Evolutionary conservation across 2,329 filamentous ascomycete genomes (phyloP), one percentile per base, ranked within the genome.

Genomic region (Monilinia fructigena): DNA sequence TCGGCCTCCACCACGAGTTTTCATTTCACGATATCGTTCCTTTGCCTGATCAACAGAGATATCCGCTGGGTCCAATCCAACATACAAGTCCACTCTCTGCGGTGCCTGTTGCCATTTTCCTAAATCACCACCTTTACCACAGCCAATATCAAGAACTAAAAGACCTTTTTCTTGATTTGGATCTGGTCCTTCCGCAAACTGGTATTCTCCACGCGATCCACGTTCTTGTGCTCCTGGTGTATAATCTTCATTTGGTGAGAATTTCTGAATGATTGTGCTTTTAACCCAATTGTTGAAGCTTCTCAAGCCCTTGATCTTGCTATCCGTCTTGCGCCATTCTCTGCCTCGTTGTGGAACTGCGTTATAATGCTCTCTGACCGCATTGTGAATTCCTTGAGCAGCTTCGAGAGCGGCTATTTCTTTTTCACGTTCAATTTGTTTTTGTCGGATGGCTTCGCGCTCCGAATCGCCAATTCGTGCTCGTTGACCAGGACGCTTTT

Each of bases 231-330:
- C 86, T 50, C 85, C 85, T 2, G 88, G 85, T 0, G 85, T 81
- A 71, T 89, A 88, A 68, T 91, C 88, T 77, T 94, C 90, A 70
- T 89, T 88, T 0, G 91, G 90, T 5, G 92, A 92, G 79, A 97
- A 98, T 77, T 97, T 97, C 76, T 98, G 93, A 72, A 99, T 98
- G 72, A 98, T 86, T 60, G 91, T 94, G 76, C 92, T 97, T 82
- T 99, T 99, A 79, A 99, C 86, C 95, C 95, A 99, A 78, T 99
- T 99, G 81, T 99, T 99, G 82, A 97, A 95, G 72, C 90, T 92
- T 63, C 95, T 87, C 63, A 99, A 81, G 0, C 95, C 95, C 80
- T 96, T 97, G 81, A 99, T 99, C 74, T 91, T 90, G 78, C 91
- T 96, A 74, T 96, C 93, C 8, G 92, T 96, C 76, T 90, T 92